A percentile compares a stretch with the other conserved stretches of the same genome.
Conservation (phyloP, 768 basidiomycete genomes). For the Lactifluus volemus region DNA sequence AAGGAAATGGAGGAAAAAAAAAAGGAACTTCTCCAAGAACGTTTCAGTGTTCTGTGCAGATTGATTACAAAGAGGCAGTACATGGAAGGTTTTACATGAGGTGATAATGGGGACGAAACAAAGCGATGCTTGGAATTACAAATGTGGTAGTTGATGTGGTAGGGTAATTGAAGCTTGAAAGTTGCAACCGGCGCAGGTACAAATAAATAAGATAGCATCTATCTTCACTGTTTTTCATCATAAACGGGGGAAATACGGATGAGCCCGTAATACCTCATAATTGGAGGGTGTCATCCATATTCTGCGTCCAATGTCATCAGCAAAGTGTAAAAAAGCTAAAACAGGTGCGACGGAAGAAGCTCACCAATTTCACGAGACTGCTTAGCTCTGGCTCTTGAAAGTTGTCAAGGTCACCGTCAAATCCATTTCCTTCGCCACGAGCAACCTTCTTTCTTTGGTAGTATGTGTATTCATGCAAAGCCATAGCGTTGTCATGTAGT, state of each 20-base stretch:
- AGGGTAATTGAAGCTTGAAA: no score
- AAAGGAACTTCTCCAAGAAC: no score
- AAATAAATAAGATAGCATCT: neutral
- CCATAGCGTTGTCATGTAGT: conserved; percentile 1
- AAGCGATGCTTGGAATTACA: neutral
- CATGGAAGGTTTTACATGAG: neutral
- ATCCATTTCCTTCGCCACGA: neutral
- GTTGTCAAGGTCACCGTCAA: conserved; percentile 12
- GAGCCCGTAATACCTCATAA: neutral
- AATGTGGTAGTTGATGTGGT: no score
- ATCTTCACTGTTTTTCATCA: no score
- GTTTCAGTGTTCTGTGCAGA: neutral
- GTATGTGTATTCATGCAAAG: conserved; percentile 2
- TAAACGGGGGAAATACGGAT: neutral
- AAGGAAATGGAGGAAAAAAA: no score
- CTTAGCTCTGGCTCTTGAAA: conserved; percentile 11
- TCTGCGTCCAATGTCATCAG: neutral
- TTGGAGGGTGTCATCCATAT: neutral
- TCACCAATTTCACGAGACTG: conserved; percentile 11
- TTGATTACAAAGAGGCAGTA: no score
- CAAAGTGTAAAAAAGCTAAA: neutral
- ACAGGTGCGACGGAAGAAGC: neutral
- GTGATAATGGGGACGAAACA: neutral
- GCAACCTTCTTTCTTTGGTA: neutral
- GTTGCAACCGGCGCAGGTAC: neutral